Conservation (phyloP, 2,329 filamentous ascomycete genomes). For the Nannizziopsis barbatae region DNA sequence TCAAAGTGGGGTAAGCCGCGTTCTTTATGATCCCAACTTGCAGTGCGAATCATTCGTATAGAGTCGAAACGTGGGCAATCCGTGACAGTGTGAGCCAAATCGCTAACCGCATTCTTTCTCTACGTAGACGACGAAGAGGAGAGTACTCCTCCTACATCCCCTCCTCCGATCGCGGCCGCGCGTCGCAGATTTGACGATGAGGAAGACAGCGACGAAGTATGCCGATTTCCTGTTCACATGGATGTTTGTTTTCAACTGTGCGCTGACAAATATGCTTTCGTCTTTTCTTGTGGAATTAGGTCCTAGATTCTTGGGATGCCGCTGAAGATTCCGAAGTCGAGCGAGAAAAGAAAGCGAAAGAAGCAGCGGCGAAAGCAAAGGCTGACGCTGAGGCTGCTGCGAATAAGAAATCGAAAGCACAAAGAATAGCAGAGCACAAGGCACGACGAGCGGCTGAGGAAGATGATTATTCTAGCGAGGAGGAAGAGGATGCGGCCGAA, state of each 20-base stretch:
- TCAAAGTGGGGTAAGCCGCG: slow-evolving; percentile 40
- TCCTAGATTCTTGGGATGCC: slow-evolving; percentile 93
- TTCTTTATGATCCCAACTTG: neutral
- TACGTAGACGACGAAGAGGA: slow-evolving; percentile 41
- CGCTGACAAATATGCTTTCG: neutral
- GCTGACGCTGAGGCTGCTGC: slow-evolving; percentile 78
- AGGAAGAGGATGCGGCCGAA: slow-evolving; percentile 62
- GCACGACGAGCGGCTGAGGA: slow-evolving; percentile 50
- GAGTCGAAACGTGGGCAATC: neutral
- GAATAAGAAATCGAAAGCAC: slow-evolving; percentile 77
- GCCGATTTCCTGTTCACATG: slow-evolving; percentile 18
- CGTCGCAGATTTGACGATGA: slow-evolving; percentile 82
- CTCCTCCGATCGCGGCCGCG: slow-evolving; percentile 35
- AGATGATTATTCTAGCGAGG: slow-evolving; percentile 48
- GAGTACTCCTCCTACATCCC: slow-evolving; percentile 40
- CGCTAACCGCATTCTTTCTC: slow-evolving; percentile 6
- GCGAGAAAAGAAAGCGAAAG: slow-evolving; percentile 86
- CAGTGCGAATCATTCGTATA: neutral
- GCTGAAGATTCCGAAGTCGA: slow-evolving; percentile 95
- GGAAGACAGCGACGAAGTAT: slow-evolving; percentile 70
- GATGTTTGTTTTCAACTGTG: neutral
- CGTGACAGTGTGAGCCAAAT: neutral
- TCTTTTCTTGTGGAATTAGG: slow-evolving; percentile 41
- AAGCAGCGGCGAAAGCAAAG: slow-evolving; percentile 73
- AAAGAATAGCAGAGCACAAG: slow-evolving; percentile 73